A percentile compares a stretch with the other conserved stretches of the same genome.
These are phyloP conservation scores for Citrus sp. DNA, from an alignment of 345 rosid species.

Conservation along the genomic window DNA sequence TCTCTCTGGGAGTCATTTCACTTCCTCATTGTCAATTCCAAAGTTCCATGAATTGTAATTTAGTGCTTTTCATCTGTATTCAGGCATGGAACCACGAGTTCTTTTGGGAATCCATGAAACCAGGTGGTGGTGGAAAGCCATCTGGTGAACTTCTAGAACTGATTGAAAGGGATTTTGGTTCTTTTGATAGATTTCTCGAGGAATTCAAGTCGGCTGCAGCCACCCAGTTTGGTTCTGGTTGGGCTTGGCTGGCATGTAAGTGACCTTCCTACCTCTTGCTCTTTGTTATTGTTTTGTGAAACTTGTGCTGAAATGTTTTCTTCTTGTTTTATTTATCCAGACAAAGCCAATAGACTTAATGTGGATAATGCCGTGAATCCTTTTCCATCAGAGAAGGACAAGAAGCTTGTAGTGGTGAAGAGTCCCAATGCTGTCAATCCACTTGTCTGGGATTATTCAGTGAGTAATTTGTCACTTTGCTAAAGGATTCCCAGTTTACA, in stretches of 20 bases:
- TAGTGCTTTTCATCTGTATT: background rate
- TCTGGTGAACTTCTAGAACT: conserved; percentile 65
- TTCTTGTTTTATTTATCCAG: conserved; percentile 31
- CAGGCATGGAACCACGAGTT: conserved; percentile 97
- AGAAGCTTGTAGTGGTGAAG: conserved; percentile 73
- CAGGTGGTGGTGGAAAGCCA: conserved; percentile 93
- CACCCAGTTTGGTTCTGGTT: conserved; percentile 90
- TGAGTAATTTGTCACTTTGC: conserved; percentile 31
- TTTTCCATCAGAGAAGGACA: conserved; percentile 62
- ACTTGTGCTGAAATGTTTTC: conserved; percentile 1
- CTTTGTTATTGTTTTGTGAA: conserved; percentile 1
- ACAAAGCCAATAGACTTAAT: conserved; percentile 70
- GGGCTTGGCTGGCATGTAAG: conserved; percentile 97
- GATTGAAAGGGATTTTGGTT: conserved; percentile 84
- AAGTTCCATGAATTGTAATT: background rate
- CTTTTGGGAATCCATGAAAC: conserved; percentile 93
- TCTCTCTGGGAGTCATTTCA: background rate
- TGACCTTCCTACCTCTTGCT: conserved; percentile 8
- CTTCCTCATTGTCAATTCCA: background rate
- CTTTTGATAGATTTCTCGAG: conserved; percentile 50
- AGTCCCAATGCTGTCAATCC: conserved; percentile 96
- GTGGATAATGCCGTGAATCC: conserved; percentile 74
- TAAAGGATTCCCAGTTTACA: background rate
- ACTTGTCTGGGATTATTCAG: conserved; percentile 85
- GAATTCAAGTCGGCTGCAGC: conserved; percentile 71